Evolutionary conservation across 1,284 basidiomycete species (phyloP), one percentile per base, ranked within the genome.

Genomic region (Ustilago nuda): DNA sequence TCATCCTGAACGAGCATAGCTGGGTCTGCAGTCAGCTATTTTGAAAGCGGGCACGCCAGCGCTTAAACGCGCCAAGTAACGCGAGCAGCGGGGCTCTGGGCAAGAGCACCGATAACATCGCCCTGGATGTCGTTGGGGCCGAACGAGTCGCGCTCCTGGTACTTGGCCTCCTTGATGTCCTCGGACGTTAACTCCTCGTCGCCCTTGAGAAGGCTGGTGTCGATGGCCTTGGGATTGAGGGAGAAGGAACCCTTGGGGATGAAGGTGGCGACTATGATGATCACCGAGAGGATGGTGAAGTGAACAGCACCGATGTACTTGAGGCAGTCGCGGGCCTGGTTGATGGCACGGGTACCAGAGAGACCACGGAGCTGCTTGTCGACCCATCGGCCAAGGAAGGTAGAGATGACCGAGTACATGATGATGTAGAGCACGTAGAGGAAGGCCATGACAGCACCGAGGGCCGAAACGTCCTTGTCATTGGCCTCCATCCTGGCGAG

Each of bases 381-480:
- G 61, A 87, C 81, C 78, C 82, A 84, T 51, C 82, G 81, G 39
- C 86, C 86, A 39, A 87, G 82, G 43, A 85, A 78, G n/a, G 85
- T 81, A 15, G 78, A 79, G 62, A 86, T 72, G 67, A 87, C 79
- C 56, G 85, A 83, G 72, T 87, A 85, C 66, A 84, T 66, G 58
- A 78, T 61, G 53, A 80, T 74, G 69, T 80, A 80, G 35, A 68
- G 58, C 15, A 80, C 75, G 68, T 75, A 79, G 43, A 83, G 74
- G 82, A 86, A 86, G 15, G 84, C 81, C 85, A 87, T 87, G 50
- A 87, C 86, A 19, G 85, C 80, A 59, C 86, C 86, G 45, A 87
- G 82, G 15, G 85, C 77, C 15, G 83, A 86, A 41, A 87, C 82
- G 52, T 85, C 82, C 54, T 78, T 72, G 76, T 85, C 84, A 56